Conservation (phyloP, 345 rosid species). For the Syzygium grande region DNA sequence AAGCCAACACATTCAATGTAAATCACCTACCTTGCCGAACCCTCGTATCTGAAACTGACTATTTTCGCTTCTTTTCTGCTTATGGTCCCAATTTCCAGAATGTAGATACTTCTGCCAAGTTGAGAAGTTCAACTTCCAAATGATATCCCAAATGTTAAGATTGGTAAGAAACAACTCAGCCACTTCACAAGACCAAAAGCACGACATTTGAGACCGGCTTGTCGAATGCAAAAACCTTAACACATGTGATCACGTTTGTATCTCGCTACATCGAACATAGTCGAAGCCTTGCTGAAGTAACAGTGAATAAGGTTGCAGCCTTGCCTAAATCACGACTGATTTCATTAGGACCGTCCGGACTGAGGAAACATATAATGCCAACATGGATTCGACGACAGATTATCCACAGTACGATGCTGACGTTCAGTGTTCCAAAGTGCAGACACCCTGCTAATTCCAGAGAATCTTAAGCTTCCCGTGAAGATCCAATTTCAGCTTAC, state of each 20-base stretch:
- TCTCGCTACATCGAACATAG: background rate
- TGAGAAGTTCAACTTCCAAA: background rate
- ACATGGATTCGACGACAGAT: background rate
- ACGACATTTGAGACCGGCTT: background rate
- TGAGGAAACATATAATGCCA: background rate
- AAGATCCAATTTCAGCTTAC: background rate
- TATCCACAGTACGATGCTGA: background rate
- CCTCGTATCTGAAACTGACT: background rate
- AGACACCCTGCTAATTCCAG: background rate
- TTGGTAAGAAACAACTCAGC: background rate
- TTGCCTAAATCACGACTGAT: background rate
- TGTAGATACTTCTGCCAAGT: background rate
- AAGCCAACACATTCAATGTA: background rate
- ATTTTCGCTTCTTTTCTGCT: background rate
- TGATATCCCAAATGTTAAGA: background rate
- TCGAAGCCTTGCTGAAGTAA: background rate
- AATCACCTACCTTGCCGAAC: background rate
- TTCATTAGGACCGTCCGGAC: background rate
- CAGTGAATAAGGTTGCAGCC: background rate
- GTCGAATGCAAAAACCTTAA: background rate
- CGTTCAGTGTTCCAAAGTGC: background rate
- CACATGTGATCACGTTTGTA: background rate
- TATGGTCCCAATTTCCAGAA: background rate
- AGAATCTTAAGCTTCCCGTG: background rate
- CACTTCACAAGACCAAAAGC: background rate